A percentile compares a stretch with the other conserved stretches of the same genome.
Evolutionary conservation across 1,284 basidiomycete genomes (phyloP).

Genomic region (Moesziomyces sp.): DNA sequence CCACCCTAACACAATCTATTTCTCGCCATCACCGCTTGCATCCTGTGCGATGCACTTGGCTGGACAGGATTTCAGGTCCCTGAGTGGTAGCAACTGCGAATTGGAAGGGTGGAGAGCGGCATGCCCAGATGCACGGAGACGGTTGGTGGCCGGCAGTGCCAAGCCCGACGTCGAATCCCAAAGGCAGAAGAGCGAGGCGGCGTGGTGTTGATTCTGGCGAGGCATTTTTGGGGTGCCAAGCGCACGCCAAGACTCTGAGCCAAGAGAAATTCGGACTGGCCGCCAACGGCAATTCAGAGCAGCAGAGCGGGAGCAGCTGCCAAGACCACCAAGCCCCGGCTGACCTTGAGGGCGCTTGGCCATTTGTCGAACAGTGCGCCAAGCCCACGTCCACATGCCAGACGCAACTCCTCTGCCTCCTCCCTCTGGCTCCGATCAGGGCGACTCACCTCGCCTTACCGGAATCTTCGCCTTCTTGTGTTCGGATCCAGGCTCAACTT

Average conservation of each 20-base stretch:
- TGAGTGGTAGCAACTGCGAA: not conserved
- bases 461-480: too few relatives aligned
- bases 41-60: too few relatives aligned
- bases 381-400: conserved; percentile 1
- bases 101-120: not conserved
- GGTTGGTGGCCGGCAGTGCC: not conserved
- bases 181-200: not conserved
- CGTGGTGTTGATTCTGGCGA: not conserved
- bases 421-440: too few relatives aligned
- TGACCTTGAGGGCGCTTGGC: not conserved
- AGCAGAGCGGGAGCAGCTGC: not conserved
- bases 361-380: conserved; percentile 26
- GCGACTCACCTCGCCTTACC: not conserved
- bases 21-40: too few relatives aligned
- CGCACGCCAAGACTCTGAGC: conserved; percentile 27
- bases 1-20: too few relatives aligned
- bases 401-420: not conserved
- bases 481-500: too few relatives aligned
- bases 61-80: too few relatives aligned
- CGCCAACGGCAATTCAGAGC: not conserved
- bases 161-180: not conserved
- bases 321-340: not conserved
- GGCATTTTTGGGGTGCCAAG: conserved; percentile 15
- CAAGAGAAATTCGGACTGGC: conserved; percentile 7
- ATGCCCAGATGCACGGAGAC: not conserved